phyloP scores from a whole-genome alignment of 805 yeast species.

The Teunomyces cretensis region DNA sequence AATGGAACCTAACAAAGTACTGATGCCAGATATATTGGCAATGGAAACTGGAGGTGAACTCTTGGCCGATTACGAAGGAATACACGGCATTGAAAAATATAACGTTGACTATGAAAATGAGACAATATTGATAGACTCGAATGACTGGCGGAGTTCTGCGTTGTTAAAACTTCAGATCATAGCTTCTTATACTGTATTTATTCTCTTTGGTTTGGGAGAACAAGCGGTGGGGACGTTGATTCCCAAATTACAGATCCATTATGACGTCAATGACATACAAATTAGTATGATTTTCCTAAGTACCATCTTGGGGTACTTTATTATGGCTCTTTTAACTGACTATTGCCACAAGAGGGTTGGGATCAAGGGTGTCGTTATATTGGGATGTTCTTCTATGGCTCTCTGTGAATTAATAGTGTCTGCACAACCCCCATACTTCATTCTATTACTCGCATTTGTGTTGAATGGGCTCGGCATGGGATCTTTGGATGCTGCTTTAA shows the following conservation, averaged over 20 bases:
- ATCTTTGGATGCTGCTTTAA: slow-evolving; percentile 52
- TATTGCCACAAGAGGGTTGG: slow-evolving; percentile 45
- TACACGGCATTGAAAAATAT: slow-evolving; percentile 1
- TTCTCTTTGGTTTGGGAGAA: slow-evolving; percentile 56
- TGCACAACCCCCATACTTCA: slow-evolving; percentile 39
- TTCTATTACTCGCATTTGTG: slow-evolving; percentile 40
- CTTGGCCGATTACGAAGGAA: not conserved
- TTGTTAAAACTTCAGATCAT: slow-evolving; percentile 45
- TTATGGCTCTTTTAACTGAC: slow-evolving; percentile 51
- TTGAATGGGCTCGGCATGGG: slow-evolving; percentile 59
- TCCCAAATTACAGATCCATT: slow-evolving; percentile 49
- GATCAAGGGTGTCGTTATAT: slow-evolving; percentile 41
- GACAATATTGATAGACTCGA: slow-evolving; percentile 31
- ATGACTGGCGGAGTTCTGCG: slow-evolving; percentile 37
- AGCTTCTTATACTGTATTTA: slow-evolving; percentile 38
- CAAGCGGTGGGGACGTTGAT: slow-evolving; percentile 61
- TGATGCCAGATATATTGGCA: not conserved
- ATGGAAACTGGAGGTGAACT: not conserved
- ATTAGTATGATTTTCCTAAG: slow-evolving; percentile 52
- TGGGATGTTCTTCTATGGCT: slow-evolving; percentile 36
- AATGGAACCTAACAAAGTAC: not conserved
- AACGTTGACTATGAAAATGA: slow-evolving; percentile 21
- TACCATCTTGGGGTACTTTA: slow-evolving; percentile 54
- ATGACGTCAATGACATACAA: slow-evolving; percentile 47
- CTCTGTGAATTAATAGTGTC: slow-evolving; percentile 39